These are phyloP conservation scores for Ajuga reptans DNA, from an alignment of 305 asterid genomes.

Conservation along the genomic window DNA sequence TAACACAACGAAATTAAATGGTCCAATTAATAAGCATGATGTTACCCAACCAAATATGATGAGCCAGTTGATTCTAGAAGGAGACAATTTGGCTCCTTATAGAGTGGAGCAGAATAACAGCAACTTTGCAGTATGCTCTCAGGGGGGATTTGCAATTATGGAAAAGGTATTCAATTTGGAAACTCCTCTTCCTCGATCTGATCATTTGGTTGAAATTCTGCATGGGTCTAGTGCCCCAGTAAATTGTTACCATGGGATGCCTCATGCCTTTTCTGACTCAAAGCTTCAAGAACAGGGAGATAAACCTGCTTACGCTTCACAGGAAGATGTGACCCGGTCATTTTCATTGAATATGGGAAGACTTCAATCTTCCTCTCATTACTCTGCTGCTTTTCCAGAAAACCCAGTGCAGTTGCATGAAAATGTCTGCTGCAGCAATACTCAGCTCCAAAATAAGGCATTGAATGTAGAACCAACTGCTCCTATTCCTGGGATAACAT, in stretches of 20 bases:
- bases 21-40: conserved; percentile 26
- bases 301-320: conserved; percentile 40
- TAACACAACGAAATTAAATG: conserved; percentile 22
- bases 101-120: conserved; percentile 28
- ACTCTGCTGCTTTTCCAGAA: conserved; percentile 36
- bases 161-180: conserved; percentile 27
- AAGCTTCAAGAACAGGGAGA: conserved; percentile 59
- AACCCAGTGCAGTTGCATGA: conserved; percentile 36
- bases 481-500: conserved; percentile 30
- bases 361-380: conserved; percentile 32
- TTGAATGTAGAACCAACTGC: conserved; percentile 29
- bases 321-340: conserved; percentile 41
- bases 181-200: conserved; percentile 28
- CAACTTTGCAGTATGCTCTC: conserved; percentile 26
- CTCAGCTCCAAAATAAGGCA: conserved; percentile 35
- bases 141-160: conserved; percentile 25
- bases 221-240: conserved; percentile 28
- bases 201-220: conserved; percentile 30
- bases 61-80: conserved; percentile 30
- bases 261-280: conserved; percentile 68
- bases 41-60: conserved; percentile 27
- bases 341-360: conserved; percentile 44
- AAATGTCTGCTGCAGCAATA: conserved; percentile 27
- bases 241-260: conserved; percentile 38
- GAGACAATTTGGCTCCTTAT: conserved; percentile 27